Percentiles rank a stretch among this genome's conserved stretches.
Conservation (phyloP, 371 early-diverging fungal genomes). For the Mucor saturninus region DNA sequence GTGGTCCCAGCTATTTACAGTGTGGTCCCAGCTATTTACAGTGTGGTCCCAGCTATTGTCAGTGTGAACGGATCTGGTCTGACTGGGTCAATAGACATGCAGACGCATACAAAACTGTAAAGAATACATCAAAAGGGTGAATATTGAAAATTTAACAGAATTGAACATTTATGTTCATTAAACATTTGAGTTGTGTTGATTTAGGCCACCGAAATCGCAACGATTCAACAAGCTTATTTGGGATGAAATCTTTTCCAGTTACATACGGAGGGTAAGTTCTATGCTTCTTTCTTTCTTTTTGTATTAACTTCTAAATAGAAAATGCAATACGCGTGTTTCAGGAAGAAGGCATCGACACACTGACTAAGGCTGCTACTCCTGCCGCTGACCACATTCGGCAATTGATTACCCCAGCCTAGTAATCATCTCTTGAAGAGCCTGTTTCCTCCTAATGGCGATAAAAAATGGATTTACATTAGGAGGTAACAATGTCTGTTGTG, state of each 20-base stretch:
- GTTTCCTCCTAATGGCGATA: conserved; percentile 15
- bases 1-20: too few relatives aligned
- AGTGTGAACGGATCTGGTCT: too few relatives aligned
- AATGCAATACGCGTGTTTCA: conserved; percentile 18
- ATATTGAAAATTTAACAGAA: conserved; percentile 20
- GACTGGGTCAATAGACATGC: conserved; percentile 17
- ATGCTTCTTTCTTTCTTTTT: conserved; percentile 15
- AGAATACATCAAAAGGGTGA: conserved; percentile 24
- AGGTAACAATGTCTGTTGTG: conserved; percentile 11
- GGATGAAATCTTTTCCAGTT: conserved; percentile 7
- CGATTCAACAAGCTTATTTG: conserved; percentile 22
- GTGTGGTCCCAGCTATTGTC: too few relatives aligned
- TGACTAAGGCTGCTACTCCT: conserved; percentile 18
- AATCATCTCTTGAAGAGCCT: conserved; percentile 10
- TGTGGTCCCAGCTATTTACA: too few relatives aligned
- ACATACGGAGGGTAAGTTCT: conserved; percentile 19
- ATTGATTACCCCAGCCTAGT: conserved; percentile 14
- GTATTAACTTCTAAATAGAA: conserved; percentile 20
- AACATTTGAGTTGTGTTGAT: conserved; percentile 22
- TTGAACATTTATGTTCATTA: conserved; percentile 14
- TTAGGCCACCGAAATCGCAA: conserved; percentile 19
- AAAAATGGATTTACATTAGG: conserved; percentile 19
- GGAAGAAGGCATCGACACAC: conserved; percentile 22
- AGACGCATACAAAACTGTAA: conserved; percentile 14
- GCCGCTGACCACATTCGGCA: conserved; percentile 16